Evolutionary conservation across 306 rosid genomes (phyloP).

Genomic region (Adenanthera pavonina): DNA sequence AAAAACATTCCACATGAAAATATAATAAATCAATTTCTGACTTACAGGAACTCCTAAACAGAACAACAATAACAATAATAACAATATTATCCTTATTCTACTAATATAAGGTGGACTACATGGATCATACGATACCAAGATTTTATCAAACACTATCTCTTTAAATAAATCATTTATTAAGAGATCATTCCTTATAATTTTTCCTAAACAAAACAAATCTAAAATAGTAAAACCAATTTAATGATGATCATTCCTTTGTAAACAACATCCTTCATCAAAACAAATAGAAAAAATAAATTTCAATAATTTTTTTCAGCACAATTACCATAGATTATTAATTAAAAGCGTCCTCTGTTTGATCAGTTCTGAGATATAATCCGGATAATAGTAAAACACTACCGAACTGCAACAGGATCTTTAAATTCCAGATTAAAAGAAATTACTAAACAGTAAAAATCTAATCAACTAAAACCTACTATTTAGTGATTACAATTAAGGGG

Average conservation of each 20-base stretch:
- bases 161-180: too few species aligned
- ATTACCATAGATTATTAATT: background rate
- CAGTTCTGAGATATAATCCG: background rate
- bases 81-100: too few species aligned
- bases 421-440: background rate
- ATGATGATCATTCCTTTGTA: background rate
- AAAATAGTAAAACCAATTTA: background rate
- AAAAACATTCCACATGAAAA: background rate
- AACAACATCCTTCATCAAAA: background rate
- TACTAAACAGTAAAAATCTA: background rate
- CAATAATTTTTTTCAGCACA: background rate
- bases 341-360: conserved; percentile 2
- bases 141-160: too few species aligned
- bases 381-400: background rate
- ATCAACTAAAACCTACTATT: background rate
- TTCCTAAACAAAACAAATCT: background rate
- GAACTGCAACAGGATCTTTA: background rate
- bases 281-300: background rate
- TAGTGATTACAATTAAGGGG: too few species aligned
- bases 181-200: too few species aligned
- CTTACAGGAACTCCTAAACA: background rate
- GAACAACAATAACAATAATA: too few species aligned
- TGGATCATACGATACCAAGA: too few species aligned
- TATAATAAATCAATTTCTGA: background rate
- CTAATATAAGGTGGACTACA: too few species aligned